Conservation (phyloP, 75 land plant species). For the Adiantum capillusveneris region DNA sequence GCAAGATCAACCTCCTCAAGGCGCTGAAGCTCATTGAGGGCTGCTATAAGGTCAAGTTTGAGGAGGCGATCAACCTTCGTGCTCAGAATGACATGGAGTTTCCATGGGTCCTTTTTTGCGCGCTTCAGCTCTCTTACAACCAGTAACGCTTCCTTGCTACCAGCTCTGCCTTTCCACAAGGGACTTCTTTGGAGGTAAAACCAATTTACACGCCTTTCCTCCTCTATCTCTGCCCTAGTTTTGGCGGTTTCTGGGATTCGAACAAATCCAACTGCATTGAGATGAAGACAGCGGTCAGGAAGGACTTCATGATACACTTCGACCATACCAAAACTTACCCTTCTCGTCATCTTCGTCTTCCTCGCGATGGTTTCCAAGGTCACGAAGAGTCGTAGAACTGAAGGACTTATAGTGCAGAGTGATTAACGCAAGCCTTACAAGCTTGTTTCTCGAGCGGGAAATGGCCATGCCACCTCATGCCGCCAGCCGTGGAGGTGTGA, state of each 20-base stretch:
- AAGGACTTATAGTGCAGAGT: too few relatives aligned
- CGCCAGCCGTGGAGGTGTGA: too few relatives aligned
- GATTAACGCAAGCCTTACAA: too few relatives aligned
- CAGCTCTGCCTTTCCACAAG: slow-evolving; percentile 52
- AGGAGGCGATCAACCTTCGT: slow-evolving; percentile 49
- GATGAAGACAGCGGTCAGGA: background rate
- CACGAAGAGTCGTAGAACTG: too few relatives aligned
- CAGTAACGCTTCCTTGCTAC: slow-evolving; percentile 67
- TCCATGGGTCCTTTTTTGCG: slow-evolving; percentile 25
- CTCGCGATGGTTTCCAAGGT: too few relatives aligned
- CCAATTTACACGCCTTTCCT: background rate
- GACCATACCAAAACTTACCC: too few relatives aligned
- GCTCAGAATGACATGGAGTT: slow-evolving; percentile 26
- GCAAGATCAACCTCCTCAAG: slow-evolving; percentile 68
- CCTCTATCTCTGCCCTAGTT: background rate
- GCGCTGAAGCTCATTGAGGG: slow-evolving; percentile 58
- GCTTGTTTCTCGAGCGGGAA: too few relatives aligned
- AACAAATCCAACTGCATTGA: background rate
- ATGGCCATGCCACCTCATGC: too few relatives aligned
- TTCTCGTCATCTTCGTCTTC: too few relatives aligned
- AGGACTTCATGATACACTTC: too few relatives aligned
- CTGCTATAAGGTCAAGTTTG: slow-evolving; percentile 58
- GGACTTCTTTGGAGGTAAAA: slow-evolving; percentile 30
- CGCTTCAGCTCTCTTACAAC: slow-evolving; percentile 61
- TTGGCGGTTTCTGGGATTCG: too few relatives aligned